Evolutionary conservation across 2,329 filamentous ascomycete genomes (phyloP).

Genomic region (Botryotinia globosa): DNA sequence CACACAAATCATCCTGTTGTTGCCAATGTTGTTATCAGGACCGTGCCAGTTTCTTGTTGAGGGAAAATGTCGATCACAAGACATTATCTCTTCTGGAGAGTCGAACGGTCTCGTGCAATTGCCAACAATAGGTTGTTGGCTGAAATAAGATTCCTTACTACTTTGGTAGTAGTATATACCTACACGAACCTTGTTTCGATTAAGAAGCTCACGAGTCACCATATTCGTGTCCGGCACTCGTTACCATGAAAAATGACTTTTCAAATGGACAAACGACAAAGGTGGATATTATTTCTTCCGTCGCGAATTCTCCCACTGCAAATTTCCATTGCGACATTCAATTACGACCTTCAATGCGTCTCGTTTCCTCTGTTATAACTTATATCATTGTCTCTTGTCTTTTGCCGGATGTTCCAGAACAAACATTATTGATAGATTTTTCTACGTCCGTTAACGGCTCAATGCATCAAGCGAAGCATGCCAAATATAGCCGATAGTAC

Average conservation of each 20-base stretch:
- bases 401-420: background rate
- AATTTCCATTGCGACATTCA: background rate
- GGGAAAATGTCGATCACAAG: slow-evolving; percentile 13
- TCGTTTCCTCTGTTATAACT: background rate
- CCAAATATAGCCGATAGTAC: slow-evolving; percentile 21
- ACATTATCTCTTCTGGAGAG: slow-evolving; percentile 7
- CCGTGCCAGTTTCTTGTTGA: background rate
- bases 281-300: background rate
- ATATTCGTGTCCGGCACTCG: background rate
- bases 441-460: slow-evolving; percentile 36
- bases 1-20: background rate
- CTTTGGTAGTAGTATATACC: slow-evolving; percentile 11
- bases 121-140: background rate
- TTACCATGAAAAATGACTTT: background rate
- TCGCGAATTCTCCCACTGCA: background rate
- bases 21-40: slow-evolving; percentile 14
- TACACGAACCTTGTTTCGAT: background rate
- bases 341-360: background rate
- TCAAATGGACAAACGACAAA: background rate
- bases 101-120: background rate
- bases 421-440: background rate
- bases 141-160: slow-evolving; percentile 1
- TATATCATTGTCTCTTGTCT: background rate
- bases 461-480: slow-evolving; percentile 28
- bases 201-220: background rate